Evolutionary conservation across 257 asterid species (phyloP), one percentile per base, ranked within the genome.

Genomic region (Verbascum thapsus): DNA sequence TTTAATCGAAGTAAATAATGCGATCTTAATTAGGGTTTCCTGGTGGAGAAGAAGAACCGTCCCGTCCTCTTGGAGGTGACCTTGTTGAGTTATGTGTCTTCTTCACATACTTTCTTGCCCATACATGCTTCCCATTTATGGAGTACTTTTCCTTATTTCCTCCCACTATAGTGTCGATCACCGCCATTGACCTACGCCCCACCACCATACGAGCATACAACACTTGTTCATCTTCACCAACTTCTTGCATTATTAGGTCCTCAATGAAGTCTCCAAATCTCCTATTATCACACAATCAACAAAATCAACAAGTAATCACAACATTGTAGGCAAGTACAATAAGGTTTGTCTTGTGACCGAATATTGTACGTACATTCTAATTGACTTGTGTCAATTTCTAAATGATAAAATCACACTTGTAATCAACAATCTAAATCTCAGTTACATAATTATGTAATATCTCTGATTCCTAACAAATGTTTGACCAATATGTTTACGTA

Each of bases 121-220:
- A 86, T 0, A 88, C 96, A 57, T 91, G 95, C 70, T 91, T 91
- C 5, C 95, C 94, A n/a, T 82, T 82, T 13, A 91, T 91, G 23
- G 76, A 58, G 55, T 78, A 91, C 70, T 85, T 88, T 0, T 91
- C 85, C 61, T 66, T 85, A 60, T 76, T 79, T 5, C 83, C 85
- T 12, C 69, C 72, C 0, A 76, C 81, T 11, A 88, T 78, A 7
- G 47, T 45, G 4, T 75, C 76, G 0, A 91, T 72, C 18, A 58
- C 74, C 11, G 64, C 63, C 5, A 45, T 7, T 2, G 84, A 53
- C 1, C 73, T 57, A 2, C 32, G 32, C 32, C 3, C 32, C 15
- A 75, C 78, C 51, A 90, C 88, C 74, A 90, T 69, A 11, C 87
- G 71, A 0, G 96, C 96, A 15, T 72, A 88, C 57, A 90, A n/a